Base-by-base conservation (phyloP, 2,329 filamentous ascomycete genomes). In the Knoxdaviesia proteae region DNA sequence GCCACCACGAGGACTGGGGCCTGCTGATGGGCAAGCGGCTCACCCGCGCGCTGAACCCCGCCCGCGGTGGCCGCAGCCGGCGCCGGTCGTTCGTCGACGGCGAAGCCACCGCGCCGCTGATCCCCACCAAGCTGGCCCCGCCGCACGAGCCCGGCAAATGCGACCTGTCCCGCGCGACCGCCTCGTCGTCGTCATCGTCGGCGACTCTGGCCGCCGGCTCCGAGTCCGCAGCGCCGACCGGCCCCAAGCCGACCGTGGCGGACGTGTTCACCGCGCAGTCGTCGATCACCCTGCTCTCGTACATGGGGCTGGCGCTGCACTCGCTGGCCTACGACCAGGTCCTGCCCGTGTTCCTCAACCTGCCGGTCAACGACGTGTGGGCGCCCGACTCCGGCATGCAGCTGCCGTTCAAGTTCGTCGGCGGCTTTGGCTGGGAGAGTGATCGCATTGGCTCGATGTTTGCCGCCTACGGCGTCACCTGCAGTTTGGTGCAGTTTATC, bases 321-420 rank as follows among this genome's bases (percentile, higher is more conserved):
- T 77, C 75, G 0, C 75, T 92, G 36, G 77, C 84, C 1, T 94
- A 77, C 54, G 88, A 96, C 58, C 86, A 93, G 54, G 67, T 88
- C 3, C 71, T 96, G 1, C 82, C 86, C 3, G 84, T 94, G 1
- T 93, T 93, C 56, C 70, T 94, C 52, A 82, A 93, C 58, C 80
- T 84, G 49, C 79, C 80, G 0, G 54, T 66, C 5, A 33, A 40
- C n/a, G 58, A 64, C 5, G 58, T 70, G 34, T 59, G 70, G 39
- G 68, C 72, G 45, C 71, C 74, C 0, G 61, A 69, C 0, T 63
- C 74, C 7, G 74, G 74, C 51, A 71, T 66, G 0, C 61, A 65
- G 2, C 67, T 84, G 0, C 87, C 87, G 0, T 78, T 94, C 52
- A 80, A 82, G 52, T 94, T 94, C 53, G 68, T 71, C 2, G 79